Evolutionary conservation across 805 yeast species (phyloP).

Genomic region (Yamadazyma scolyti): DNA sequence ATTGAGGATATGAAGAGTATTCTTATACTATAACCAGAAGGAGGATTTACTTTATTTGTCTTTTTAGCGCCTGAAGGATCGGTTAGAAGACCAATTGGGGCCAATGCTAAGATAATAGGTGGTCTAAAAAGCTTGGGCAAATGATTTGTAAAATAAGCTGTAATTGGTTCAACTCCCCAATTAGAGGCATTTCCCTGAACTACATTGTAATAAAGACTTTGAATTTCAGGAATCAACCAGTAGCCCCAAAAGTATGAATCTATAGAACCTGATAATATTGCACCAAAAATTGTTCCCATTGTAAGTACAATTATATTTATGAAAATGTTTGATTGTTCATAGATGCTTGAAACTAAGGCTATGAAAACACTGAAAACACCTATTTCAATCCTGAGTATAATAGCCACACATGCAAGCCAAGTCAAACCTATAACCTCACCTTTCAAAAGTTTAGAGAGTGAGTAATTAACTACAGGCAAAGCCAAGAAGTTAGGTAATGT

Average conservation of each 20-base stretch:
- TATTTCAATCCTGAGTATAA: slow-evolving; percentile 71
- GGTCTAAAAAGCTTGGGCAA: slow-evolving; percentile 34
- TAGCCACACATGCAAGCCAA: slow-evolving; percentile 57
- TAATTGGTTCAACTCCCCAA: slow-evolving; percentile 85
- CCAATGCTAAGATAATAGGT: slow-evolving; percentile 41
- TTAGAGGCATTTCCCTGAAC: slow-evolving; percentile 65
- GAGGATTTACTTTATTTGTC: slow-evolving; percentile 12
- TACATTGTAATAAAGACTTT: slow-evolving; percentile 71
- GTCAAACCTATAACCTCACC: slow-evolving; percentile 49
- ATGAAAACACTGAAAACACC: slow-evolving; percentile 50
- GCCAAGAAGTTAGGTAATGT: slow-evolving; percentile 86
- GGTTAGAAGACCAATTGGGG: slow-evolving; percentile 38
- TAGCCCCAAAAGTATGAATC: slow-evolving; percentile 79
- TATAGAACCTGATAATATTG: slow-evolving; percentile 41
- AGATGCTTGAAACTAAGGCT: slow-evolving; percentile 42
- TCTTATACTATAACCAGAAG: slow-evolving; percentile 34
- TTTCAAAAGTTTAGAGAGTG: slow-evolving; percentile 46
- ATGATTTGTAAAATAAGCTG: slow-evolving; percentile 60
- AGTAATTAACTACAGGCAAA: slow-evolving; percentile 64
- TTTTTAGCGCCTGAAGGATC: slow-evolving; percentile 34
- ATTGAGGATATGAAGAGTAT: slow-evolving; percentile 50
- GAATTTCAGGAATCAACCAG: slow-evolving; percentile 67
- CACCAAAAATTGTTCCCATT: slow-evolving; percentile 37
- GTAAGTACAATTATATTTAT: slow-evolving; percentile 36
- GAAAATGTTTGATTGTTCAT: slow-evolving; percentile 43